Evolutionary conservation across 2,329 filamentous ascomycete species (phyloP), one percentile per base, ranked within the genome.

Genomic region (Colletotrichum sp.): DNA sequence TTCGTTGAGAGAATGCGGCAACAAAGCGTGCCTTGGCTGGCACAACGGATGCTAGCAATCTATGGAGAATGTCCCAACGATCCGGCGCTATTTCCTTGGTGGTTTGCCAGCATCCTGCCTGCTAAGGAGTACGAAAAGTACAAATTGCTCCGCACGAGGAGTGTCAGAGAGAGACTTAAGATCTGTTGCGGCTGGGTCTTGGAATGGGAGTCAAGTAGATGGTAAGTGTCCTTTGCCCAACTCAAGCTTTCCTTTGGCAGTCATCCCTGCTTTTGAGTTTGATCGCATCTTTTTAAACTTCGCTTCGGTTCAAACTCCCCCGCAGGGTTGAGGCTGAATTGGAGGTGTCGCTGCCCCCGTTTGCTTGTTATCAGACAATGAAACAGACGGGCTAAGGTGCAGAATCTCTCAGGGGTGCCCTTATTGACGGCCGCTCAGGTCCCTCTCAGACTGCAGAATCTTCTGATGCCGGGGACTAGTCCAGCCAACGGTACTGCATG

Each of bases 71-170:
- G 93, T 25, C 96, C 95, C 0, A 87, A 91, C 19, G 95, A 98
- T 80, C 93, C 95, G 1, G 93, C 93, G 5, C 83, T 91, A 2
- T 97, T 98, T 79, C 94, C 96, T 0, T 98, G 96, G 90, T 98
- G 96, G 96, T 94, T 98, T 79, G 96, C 94, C 12, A 95, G 92
- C 80, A 92, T 97, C 25, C 84, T 98, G 15, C 95, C 95, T 0
- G 92, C 97, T 48, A 90, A 91, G 16, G 94, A 97, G 30, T 87
- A 92, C 32, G 94, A 97, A 80, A 98, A 96, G 82, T 98, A 98
- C 79, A 88, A 90, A 15, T 86, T 98, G 25, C 85, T 98, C 16
- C 88, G 88, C 15, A 94, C 93, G 7, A 93, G 89, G 5, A 96
- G 94, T 78, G 95, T 98, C 6, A 89, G 96, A 75, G 92, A 96